Conservation (phyloP, 805 yeast genomes). For the Pichia manshurica region DNA sequence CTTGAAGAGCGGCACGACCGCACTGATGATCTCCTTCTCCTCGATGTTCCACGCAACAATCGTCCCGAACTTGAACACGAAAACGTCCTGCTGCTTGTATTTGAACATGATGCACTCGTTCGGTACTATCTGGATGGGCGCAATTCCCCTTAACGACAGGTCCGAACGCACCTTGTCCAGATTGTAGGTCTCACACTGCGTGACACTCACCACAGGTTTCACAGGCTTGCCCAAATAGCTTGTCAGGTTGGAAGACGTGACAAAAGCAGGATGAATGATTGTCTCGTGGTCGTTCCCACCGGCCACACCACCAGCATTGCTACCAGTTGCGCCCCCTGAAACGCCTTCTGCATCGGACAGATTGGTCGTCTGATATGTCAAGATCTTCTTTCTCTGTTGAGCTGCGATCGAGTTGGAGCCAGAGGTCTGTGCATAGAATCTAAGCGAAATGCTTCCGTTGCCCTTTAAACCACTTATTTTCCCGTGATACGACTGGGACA, state of each 20-base stretch:
- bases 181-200: slow-evolving; percentile 69
- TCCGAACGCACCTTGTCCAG: slow-evolving; percentile 40
- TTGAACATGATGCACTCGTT: slow-evolving; percentile 62
- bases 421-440: slow-evolving; percentile 2
- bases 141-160: slow-evolving; percentile 33
- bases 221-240: slow-evolving; percentile 11
- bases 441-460: neutral
- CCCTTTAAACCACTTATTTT: too few relatives aligned
- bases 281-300: slow-evolving; percentile 4
- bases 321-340: too few relatives aligned
- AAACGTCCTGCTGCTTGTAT: slow-evolving; percentile 32
- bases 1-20: slow-evolving; percentile 48
- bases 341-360: neutral
- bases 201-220: slow-evolving; percentile 56
- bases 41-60: slow-evolving; percentile 77
- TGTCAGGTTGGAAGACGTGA: slow-evolving; percentile 8
- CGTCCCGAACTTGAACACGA: slow-evolving; percentile 72
- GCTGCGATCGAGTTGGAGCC: slow-evolving; percentile 6
- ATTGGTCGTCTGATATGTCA: slow-evolving; percentile 13
- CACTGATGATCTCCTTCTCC: slow-evolving; percentile 44
- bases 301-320: neutral
- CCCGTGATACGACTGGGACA: too few relatives aligned
- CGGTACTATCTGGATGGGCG: slow-evolving; percentile 29
- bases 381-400: slow-evolving; percentile 12
- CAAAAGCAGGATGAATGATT: slow-evolving; percentile 17